Base-by-base conservation (phyloP, 805 yeast genomes). In the Lipomyces spencermartinsiae region DNA sequence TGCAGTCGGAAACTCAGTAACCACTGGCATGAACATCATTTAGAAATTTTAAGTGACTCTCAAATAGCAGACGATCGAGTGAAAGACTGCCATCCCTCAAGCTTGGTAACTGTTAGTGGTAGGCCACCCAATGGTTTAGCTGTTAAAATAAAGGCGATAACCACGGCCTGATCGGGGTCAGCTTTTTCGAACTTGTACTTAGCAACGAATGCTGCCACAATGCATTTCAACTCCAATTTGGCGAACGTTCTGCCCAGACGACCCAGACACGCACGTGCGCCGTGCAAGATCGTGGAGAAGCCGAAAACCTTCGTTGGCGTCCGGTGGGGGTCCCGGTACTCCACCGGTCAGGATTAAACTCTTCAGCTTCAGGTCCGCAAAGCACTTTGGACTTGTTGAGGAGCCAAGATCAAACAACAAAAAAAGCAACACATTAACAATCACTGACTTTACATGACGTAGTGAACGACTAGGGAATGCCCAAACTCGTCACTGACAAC, bases 331-430 rank as follows among this genome's bases (percentile, higher is more conserved):
- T 25, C 3, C 29, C 29, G 29, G 29, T 25, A 25, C 29, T 64
- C 72, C 72, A 66, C 19, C 72, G 58, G 43, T 66, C 70, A 5
- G 72, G 72, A 29, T 63, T 56, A 58, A 69, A 69, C 16, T 57
- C 59, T 22, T 58, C 61, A 19, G 68, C 67, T 33, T 63, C 70
- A 16, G 63, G 57, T 34, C 72, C 72, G 70, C 70, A 69, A 43
- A 69, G 43, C 51, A 53, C 43, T 10, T 60, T 22, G 19, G 59
- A 51, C 31, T 58, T 58, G 62, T 66, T 66, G 34, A 66, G 66
- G 29, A 25, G 29, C 29, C 29, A 25, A 25, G 29, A 25, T 25
- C 29, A 25, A 25, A 25, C 29, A 25, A 3, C 29, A 25, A 25
- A 25, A 2, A 25, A 25, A 2, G 29, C 29, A 25, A 25, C 29